Base-by-base conservation (phyloP, 345 rosid species). In the Arabidopsis suecica region DNA sequence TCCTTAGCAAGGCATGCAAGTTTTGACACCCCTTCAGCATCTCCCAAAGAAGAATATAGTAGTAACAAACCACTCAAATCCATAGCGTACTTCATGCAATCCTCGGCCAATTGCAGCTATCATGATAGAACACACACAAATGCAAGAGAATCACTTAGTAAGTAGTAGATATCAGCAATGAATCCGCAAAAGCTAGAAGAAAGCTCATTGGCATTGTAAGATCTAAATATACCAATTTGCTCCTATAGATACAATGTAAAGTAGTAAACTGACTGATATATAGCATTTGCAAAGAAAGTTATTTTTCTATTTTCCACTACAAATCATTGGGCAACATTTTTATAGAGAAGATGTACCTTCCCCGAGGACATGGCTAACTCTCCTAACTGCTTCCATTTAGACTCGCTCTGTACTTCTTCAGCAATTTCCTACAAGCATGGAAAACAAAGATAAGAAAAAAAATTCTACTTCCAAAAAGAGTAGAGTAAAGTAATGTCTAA, bases 311-410 rank as follows among this genome's bases (percentile, higher is more conserved):
- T 32, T 55, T 28, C 3, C 30, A 23, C 41, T 23, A 45, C 30
- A 59, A 37, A 49, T 16, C 36, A 23, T 10, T 34, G 13, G 54
- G 55, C 1, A 5, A 30, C 32, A 37, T 9, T 20, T 18, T 20
- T 5, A 60, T 7, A 61, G 44, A 47, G 36, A 71, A 60, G 42
- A 41, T n/a, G 6, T 54, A 95, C 99, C 94, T 90, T 90, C 79
- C 99, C 99, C 47, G 86, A 80, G n/a, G 94, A 95, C 98, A 95
- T 90, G 22, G 99, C 98, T 73, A 95, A 84, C 82, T 91, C 96
- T 75, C 99, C 99, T 78, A 95, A 80, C 79, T 89, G 99, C 86
- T 95, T 92, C 99, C 99, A 95, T 74, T 95, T 95, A 42, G 96
- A 88, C 82, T 93, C 98, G 2, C 94, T 88, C 71, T 83, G 90